Percentiles rank a stretch among this genome's conserved stretches.
phyloP scores from a whole-genome alignment of 2,329 filamentous ascomycete species.

The Gnomoniopsis smithogilvyi region DNA sequence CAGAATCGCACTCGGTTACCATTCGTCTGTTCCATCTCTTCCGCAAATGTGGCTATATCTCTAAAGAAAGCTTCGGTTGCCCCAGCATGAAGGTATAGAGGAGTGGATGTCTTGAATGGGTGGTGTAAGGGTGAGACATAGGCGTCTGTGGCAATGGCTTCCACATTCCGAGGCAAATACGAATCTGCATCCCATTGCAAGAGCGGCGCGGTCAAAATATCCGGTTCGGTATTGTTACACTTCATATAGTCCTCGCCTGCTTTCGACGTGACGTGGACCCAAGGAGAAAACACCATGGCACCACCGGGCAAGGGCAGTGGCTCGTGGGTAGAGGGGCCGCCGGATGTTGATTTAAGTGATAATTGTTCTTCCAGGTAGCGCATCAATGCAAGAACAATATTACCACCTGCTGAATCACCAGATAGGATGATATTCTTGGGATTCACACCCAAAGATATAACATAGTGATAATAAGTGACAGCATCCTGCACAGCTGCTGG shows the following conservation, averaged over 20 bases:
- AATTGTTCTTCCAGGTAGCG: constrained; percentile 9
- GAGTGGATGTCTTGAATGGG: constrained; percentile 20
- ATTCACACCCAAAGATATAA: constrained; percentile 3
- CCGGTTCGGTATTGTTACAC: not conserved
- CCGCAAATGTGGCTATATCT: constrained; percentile 17
- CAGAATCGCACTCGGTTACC: not conserved
- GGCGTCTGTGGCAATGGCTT: not conserved
- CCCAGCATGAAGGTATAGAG: constrained; percentile 22
- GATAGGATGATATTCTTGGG: constrained; percentile 6
- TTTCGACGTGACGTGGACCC: not conserved
- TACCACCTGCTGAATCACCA: constrained; percentile 13
- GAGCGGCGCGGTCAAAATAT: constrained; percentile 18
- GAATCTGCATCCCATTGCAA: constrained; percentile 22
- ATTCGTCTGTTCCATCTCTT: constrained; percentile 17
- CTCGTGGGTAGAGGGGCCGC: not conserved
- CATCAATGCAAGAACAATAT: constrained; percentile 22
- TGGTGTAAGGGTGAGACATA: constrained; percentile 23
- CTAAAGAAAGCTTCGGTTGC: constrained; percentile 18
- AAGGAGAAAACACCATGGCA: constrained; percentile 2
- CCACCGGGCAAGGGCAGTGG: not conserved
- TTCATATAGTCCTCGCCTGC: not conserved
- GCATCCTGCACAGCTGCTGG: constrained; percentile 22
- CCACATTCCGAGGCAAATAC: constrained; percentile 12
- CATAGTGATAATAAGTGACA: constrained; percentile 19
- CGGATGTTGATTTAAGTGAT: too few relatives aligned